Evolutionary conservation across 2,329 filamentous ascomycete genomes (phyloP).

Genomic region (Aureobasidium sp.): DNA sequence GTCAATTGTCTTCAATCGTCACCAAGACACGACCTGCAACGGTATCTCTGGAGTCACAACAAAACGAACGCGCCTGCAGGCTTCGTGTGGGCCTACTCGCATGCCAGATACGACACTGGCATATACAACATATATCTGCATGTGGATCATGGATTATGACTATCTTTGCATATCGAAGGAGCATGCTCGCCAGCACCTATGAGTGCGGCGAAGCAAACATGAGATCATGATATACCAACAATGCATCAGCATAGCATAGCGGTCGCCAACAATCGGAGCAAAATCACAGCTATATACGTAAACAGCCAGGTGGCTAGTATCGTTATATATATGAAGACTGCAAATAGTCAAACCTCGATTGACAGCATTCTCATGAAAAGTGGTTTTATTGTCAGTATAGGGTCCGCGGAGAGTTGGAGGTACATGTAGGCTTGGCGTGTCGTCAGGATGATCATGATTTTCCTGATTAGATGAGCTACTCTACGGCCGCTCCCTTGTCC

Average conservation of each 20-base stretch:
- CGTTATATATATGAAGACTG: no score
- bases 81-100: not conserved
- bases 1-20: not conserved
- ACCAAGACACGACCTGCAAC: not conserved
- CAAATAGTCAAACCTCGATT: no score
- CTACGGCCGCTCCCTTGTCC: not conserved
- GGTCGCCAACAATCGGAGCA: not conserved
- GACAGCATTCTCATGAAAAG: no score
- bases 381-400: no score
- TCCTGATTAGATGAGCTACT: conserved; percentile 4
- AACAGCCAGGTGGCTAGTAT: not conserved
- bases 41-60: not conserved
- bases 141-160: no score
- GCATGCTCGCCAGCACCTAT: no score
- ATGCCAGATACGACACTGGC: not conserved
- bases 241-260: not conserved
- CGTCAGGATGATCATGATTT: conserved; percentile 8
- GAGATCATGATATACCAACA: not conserved
- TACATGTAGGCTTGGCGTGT: not conserved
- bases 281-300: not conserved
- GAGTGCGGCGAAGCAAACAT: not conserved
- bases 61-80: not conserved
- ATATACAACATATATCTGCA: not conserved
- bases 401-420: not conserved
- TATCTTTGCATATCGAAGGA: not conserved